phyloP scores from a whole-genome alignment of 2,329 filamentous ascomycete genomes.

The Davidsoniella australis region DNA sequence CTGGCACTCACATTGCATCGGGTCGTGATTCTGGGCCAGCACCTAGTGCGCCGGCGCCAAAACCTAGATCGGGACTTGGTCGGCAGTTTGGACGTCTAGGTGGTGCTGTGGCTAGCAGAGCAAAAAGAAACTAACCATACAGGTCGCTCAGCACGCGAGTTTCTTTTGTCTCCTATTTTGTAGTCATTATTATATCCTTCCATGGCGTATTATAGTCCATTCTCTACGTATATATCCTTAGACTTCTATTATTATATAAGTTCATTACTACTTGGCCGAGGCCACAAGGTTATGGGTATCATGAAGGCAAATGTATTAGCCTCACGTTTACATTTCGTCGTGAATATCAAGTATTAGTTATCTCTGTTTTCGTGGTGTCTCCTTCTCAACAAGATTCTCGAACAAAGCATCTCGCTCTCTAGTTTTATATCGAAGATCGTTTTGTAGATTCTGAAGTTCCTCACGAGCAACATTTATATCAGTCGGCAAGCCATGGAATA shows the following conservation, averaged over 20 bases:
- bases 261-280: too few relatives aligned
- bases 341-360: too few relatives aligned
- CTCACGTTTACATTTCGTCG: too few relatives aligned
- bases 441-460: slow-evolving; percentile 51
- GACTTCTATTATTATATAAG: not conserved
- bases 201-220: not conserved
- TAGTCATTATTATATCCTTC: not conserved
- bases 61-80: slow-evolving; percentile 42
- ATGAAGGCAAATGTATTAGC: too few relatives aligned
- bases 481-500: slow-evolving; percentile 56
- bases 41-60: slow-evolving; percentile 30
- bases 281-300: too few relatives aligned
- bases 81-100: slow-evolving; percentile 54
- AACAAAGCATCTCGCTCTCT: slow-evolving; percentile 55
- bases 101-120: slow-evolving; percentile 51
- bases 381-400: slow-evolving; percentile 49
- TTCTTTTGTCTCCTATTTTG: too few relatives aligned
- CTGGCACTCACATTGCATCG: slow-evolving; percentile 27
- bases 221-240: too few relatives aligned
- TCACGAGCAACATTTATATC: slow-evolving; percentile 50
- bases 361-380: slow-evolving; percentile 17
- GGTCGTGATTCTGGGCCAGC: slow-evolving; percentile 30
- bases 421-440: slow-evolving; percentile 43
- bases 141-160: not conserved
- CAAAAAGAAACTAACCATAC: slow-evolving; percentile 28